Base-by-base conservation (phyloP, 1,284 basidiomycete genomes). In the Exsudoporus floridanus region DNA sequence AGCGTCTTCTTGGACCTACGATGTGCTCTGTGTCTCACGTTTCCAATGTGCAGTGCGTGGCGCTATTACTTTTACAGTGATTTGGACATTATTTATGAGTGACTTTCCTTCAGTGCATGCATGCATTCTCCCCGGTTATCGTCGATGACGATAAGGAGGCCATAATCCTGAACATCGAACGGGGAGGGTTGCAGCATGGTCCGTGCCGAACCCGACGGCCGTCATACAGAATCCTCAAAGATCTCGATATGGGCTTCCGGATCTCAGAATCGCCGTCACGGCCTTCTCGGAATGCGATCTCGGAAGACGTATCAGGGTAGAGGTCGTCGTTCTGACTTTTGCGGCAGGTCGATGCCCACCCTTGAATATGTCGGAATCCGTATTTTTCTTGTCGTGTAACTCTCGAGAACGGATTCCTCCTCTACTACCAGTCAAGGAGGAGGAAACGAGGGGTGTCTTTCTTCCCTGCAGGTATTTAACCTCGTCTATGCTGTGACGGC, bases 1-100 rank as follows among this genome's bases (percentile, higher is more conserved):
- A 41, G 65, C 65, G 57, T 82, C 77, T 62, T 84, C 78, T 47
- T 76, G 73, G 16, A 78, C 76, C 81, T 83, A 84, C 9, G 78
- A 70, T 58, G 77, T 80, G 13, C 54, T n/a, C n/a, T 78, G 70
- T 38, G 65, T 73, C 67, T 77, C 74, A 50, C 77, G 75, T 57
- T 74, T 63, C 70, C 74, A 74, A 7, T 70, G 73, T 30, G 63
- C 46, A 41, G 59, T 28, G 28, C 28, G 10, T 28, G 28, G 9
- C 9, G 28, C 28, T 28, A 28, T 28, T 28, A 28, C 10, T 28
- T n/a, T 28, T 12, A 28, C 28, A 28, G 5, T 10, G 9, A 28
- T 28, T 28, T 28, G 28, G 10, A 10, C 28, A 28, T 10, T 28
- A 10, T 12, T 28, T 28, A 28, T 12, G 28, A 28, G 10, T 4